Conservation (phyloP, 139 green algal species). For the Chara braunii region DNA sequence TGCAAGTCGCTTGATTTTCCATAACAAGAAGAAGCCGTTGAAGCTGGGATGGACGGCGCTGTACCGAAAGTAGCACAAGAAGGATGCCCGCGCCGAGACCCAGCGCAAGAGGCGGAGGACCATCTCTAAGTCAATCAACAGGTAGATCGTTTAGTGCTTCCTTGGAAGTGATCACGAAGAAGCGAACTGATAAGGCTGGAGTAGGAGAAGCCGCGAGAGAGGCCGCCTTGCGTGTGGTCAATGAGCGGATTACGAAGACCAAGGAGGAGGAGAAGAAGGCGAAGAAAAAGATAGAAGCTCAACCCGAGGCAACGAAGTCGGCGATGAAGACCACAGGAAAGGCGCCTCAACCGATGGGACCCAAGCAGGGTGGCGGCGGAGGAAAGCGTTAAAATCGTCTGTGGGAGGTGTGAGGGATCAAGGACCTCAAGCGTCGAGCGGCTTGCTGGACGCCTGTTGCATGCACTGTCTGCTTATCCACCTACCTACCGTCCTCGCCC, state of each 20-base stretch:
- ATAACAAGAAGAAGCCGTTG: conserved; percentile 81
- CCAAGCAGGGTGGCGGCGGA: conserved; percentile 14
- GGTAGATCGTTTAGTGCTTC: conserved; percentile 76
- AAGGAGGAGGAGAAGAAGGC: conserved; percentile 73
- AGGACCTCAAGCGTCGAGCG: no score
- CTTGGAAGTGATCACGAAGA: conserved; percentile 91
- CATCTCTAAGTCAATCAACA: conserved; percentile 52
- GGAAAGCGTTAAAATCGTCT: conserved; percentile 28
- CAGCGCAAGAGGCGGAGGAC: conserved; percentile 72
- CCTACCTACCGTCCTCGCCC: no score
- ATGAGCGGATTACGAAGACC: conserved; percentile 88
- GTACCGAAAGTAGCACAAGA: conserved; percentile 96
- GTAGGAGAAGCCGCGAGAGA: conserved; percentile 79
- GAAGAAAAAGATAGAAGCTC: conserved; percentile 40
- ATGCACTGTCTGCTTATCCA: no score
- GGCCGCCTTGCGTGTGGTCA: conserved; percentile 87
- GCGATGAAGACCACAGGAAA: conserved; percentile 21
- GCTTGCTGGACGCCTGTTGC: no score
- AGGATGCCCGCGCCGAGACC: no score
- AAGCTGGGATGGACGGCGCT: conserved; percentile 92
- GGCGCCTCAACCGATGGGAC: not conserved
- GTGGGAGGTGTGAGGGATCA: no score
- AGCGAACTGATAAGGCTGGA: conserved; percentile 55
- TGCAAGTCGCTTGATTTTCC: conserved; percentile 77
- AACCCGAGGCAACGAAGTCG: conserved; percentile 14